A percentile compares a stretch with the other conserved stretches of the same genome.
phyloP scores from a whole-genome alignment of 345 rosid genomes.

The Hibiscus tridactylites region DNA sequence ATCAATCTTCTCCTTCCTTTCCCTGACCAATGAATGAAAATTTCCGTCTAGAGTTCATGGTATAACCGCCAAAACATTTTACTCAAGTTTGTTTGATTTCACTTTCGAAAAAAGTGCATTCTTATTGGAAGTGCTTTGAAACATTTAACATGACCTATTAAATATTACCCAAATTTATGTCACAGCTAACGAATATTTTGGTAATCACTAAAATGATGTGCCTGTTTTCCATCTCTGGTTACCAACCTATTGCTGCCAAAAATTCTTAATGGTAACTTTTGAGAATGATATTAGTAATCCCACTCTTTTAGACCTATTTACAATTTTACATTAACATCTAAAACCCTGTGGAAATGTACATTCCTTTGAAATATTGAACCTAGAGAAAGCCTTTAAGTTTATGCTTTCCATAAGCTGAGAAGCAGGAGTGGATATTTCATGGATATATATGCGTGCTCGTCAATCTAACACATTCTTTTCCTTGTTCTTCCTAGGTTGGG shows the following conservation, averaged over 20 bases:
- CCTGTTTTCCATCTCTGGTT: neutral
- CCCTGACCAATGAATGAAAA: neutral
- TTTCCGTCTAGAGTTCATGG: neutral
- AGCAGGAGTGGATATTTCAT: neutral
- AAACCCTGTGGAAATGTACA: neutral
- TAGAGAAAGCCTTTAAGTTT: neutral
- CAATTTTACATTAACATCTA: neutral
- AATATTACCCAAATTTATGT: neutral
- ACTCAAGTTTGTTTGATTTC: neutral
- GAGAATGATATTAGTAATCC: no score
- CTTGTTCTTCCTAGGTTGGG: constrained; percentile 38
- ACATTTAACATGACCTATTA: neutral
- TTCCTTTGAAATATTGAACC: neutral
- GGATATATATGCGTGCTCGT: neutral
- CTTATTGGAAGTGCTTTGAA: neutral
- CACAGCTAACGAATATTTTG: neutral
- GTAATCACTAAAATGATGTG: neutral
- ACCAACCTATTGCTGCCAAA: neutral
- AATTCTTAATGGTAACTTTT: no score
- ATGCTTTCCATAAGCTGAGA: neutral
- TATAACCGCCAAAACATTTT: neutral
- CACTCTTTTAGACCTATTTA: neutral
- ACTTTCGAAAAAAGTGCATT: neutral
- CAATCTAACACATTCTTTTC: neutral
- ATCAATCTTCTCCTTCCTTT: neutral